Base-by-base conservation (phyloP, 2,329 filamentous ascomycete genomes). In the Colletotrichum godetiae region DNA sequence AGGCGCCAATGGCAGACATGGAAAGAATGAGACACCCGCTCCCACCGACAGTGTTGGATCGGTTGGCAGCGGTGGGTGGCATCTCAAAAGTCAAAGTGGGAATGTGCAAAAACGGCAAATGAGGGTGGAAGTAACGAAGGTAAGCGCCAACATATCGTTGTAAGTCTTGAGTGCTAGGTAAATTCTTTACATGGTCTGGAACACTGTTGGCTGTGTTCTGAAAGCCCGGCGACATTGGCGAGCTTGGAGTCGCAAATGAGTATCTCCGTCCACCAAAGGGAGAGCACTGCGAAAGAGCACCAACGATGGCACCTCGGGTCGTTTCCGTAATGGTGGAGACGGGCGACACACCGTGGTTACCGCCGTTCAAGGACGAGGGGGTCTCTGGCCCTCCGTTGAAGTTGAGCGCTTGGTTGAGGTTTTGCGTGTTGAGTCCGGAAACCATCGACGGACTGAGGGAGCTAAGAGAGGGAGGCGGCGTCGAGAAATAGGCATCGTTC, bases 21-120 rank as follows among this genome's bases (percentile, higher is more conserved):
- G 94, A 95, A 37, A 97, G 87, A 73, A 97, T 92, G 70, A 97
- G 87, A 81, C 96, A 98, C 65, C 95, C 95, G 72, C 93, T 94
- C 69, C 95, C 95, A 72, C 94, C 94, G 75, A 93, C 80, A 85
- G 88, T 82, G 84, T 89, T 80, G 81, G 86, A 87, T 74, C 90
- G 86, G 73, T 89, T 89, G 79, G 91, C 91, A 66, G 73, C 58
- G 76, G 91, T 91, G 59, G 93, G 88, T 64, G 93, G 89, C 64
- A 94, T 90, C 79, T 98, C 95, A 84, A 98, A 98, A 55, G 95
- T 95, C 75, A 98, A 87, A 19, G 96, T 98, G 65, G 95, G 92
- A 77, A 98, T 91, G 83, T 98, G 96, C 74, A 98, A 86, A 82
- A 98, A 98, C n/a, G 97, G 96, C 74, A 98, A 84, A 81, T 98